Percentiles rank a stretch among this genome's conserved stretches.
Conservation (phyloP, 768 basidiomycete species). For the Trametes sanguinea region DNA sequence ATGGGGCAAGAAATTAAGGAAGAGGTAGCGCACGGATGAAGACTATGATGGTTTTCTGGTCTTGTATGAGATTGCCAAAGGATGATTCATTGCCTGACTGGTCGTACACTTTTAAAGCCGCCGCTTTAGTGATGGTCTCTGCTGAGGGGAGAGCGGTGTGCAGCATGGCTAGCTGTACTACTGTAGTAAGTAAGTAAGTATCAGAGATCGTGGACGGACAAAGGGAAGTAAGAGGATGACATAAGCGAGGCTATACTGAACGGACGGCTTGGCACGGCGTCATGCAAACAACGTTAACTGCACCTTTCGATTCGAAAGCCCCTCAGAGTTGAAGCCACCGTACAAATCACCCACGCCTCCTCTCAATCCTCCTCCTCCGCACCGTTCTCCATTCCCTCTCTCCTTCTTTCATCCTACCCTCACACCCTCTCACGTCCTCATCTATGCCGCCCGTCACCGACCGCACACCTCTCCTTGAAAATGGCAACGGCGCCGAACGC, state of each 20-base stretch:
- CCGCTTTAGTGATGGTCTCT: conserved; percentile 38
- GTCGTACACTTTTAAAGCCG: conserved; percentile 41
- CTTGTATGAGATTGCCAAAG: conserved; percentile 54
- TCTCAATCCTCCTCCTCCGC: too few species aligned
- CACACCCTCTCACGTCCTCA: conserved; percentile 9
- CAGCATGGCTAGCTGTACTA: neutral
- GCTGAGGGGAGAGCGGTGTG: conserved; percentile 12
- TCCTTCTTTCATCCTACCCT: neutral
- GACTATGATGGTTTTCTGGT: conserved; percentile 57
- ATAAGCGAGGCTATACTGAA: neutral
- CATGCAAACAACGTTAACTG: neutral
- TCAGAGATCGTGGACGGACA: neutral
- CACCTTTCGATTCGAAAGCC: neutral
- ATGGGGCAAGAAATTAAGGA: neutral
- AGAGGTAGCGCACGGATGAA: conserved; percentile 51
- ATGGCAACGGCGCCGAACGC: conserved; percentile 35
- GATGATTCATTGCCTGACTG: conserved; percentile 45
- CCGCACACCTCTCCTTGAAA: conserved; percentile 50
- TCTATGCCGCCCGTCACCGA: conserved; percentile 40
- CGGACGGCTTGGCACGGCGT: neutral
- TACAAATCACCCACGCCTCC: neutral
- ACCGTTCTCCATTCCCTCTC: neutral
- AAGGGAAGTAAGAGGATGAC: neutral
- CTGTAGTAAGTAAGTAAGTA: too few species aligned
- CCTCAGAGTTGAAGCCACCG: neutral